Percentiles rank a stretch among this genome's conserved stretches.
phyloP scores from a whole-genome alignment of 2,329 filamentous ascomycete genomes.

The Coniochaeta hoffmannii region DNA sequence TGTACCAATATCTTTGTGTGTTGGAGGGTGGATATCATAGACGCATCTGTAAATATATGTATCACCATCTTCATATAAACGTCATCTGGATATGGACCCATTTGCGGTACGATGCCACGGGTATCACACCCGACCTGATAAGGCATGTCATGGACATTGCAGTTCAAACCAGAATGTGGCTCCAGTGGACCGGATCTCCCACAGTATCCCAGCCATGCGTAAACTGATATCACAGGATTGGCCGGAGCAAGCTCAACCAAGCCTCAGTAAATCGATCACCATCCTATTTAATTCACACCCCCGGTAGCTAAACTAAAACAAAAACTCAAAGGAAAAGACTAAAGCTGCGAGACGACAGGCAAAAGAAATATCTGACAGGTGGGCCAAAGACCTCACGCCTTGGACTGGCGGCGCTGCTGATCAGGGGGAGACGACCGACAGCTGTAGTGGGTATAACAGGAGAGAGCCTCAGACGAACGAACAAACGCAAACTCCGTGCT shows the following conservation, averaged over 20 bases:
- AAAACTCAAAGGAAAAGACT: constrained; percentile 1
- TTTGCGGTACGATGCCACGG: too few relatives aligned
- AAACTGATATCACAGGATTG: not conserved
- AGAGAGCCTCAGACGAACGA: not conserved
- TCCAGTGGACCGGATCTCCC: too few relatives aligned
- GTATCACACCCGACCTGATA: too few relatives aligned
- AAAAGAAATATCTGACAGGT: constrained; percentile 5
- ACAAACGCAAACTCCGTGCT: not conserved
- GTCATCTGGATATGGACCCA: not conserved
- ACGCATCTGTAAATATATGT: not conserved
- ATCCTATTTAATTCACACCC: constrained; percentile 1
- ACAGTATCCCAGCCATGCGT: not conserved
- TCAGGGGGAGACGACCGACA: not conserved
- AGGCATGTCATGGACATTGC: too few relatives aligned
- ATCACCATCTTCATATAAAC: not conserved
- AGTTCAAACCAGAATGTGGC: too few relatives aligned
- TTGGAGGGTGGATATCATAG: not conserved
- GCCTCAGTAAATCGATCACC: not conserved
- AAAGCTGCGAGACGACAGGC: not conserved
- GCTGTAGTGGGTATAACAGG: not conserved
- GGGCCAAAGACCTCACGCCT: constrained; percentile 1
- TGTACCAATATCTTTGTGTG: not conserved
- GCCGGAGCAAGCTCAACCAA: not conserved
- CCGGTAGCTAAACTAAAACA: not conserved
- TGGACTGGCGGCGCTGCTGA: not conserved